Percentiles rank a stretch among this genome's conserved stretches.
Conservation (phyloP, 2,329 filamentous ascomycete species). For the Stemphylium lycopersici region DNA sequence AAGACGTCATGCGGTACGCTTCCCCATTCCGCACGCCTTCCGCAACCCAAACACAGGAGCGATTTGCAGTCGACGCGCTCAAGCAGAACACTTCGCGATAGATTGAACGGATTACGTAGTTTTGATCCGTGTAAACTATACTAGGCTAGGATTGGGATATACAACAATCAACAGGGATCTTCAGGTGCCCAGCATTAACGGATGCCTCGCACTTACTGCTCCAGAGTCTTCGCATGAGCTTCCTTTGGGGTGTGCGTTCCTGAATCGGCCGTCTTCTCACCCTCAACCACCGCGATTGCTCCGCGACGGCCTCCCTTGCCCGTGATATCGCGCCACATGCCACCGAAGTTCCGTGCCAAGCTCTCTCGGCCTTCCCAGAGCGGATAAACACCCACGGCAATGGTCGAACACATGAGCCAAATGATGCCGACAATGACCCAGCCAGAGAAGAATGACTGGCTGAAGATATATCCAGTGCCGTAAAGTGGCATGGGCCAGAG, state of each 20-base stretch:
- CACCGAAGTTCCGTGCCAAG: slow-evolving; percentile 30
- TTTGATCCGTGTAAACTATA: too few species aligned
- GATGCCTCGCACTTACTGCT: slow-evolving; percentile 2
- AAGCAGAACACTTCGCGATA: too few species aligned
- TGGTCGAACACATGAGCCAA: slow-evolving; percentile 75
- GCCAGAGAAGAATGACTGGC: slow-evolving; percentile 78
- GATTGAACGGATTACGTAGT: too few species aligned
- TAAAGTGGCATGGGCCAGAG: slow-evolving; percentile 95
- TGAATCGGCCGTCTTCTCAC: slow-evolving; percentile 21
- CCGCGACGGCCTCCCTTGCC: slow-evolving; percentile 25
- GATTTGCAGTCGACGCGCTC: too few species aligned
- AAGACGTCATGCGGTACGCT: neutral
- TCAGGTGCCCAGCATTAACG: neutral
- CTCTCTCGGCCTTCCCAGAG: slow-evolving; percentile 67
- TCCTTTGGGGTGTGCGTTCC: slow-evolving; percentile 32
- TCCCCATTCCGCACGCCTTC: neutral
- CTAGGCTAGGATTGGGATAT: neutral
- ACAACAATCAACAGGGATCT: neutral
- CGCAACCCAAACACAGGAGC: too few species aligned
- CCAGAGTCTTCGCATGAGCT: slow-evolving; percentile 18
- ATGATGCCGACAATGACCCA: slow-evolving; percentile 73
- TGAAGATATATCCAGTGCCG: slow-evolving; percentile 80
- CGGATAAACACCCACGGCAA: slow-evolving; percentile 80
- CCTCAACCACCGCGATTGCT: slow-evolving; percentile 22
- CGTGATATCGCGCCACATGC: slow-evolving; percentile 36